Percentiles rank a stretch among this genome's conserved stretches.
These are phyloP conservation scores for Suillus sp. DNA, from an alignment of 768 basidiomycete species.

Conservation along the genomic window DNA sequence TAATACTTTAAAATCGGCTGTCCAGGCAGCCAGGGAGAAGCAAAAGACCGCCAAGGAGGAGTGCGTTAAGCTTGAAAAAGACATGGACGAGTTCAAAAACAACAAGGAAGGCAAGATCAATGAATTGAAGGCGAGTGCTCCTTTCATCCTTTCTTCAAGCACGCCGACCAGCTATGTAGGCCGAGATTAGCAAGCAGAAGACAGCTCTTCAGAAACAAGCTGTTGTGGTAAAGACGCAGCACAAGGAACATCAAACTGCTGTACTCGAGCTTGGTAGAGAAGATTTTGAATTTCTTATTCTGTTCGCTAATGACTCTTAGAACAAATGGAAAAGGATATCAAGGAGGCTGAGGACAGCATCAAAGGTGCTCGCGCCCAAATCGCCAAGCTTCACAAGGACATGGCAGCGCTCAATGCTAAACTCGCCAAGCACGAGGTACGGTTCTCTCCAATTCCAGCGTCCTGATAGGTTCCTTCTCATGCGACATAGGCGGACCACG, in stretches of 20 bases:
- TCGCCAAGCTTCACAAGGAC: constrained; percentile 61
- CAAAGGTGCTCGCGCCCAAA: constrained; percentile 40
- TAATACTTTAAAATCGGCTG: constrained; percentile 52
- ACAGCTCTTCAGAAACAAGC: constrained; percentile 78
- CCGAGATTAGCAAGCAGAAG: constrained; percentile 80
- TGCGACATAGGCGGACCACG: constrained; percentile 49
- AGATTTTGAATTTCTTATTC: not conserved
- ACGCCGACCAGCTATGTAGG: constrained; percentile 41
- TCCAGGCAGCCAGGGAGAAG: constrained; percentile 71
- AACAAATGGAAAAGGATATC: constrained; percentile 37
- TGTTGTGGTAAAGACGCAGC: constrained; percentile 78
- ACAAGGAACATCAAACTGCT: constrained; percentile 89
- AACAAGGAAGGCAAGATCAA: constrained; percentile 97
- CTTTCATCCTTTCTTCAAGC: not conserved
- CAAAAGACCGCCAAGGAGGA: constrained; percentile 78
- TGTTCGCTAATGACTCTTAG: constrained; percentile 10
- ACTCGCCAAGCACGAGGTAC: constrained; percentile 34
- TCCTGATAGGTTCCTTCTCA: not conserved
- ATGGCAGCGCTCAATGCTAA: constrained; percentile 59
- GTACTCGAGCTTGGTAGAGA: constrained; percentile 82
- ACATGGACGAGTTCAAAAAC: constrained; percentile 98
- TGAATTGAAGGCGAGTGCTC: constrained; percentile 75
- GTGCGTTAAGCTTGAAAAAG: constrained; percentile 85
- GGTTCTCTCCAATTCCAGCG: constrained; percentile 1
- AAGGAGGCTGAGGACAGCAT: constrained; percentile 24